phyloP scores from a whole-genome alignment of 495 filamentous ascomycete species.

The Penicilliopsis zonata region DNA sequence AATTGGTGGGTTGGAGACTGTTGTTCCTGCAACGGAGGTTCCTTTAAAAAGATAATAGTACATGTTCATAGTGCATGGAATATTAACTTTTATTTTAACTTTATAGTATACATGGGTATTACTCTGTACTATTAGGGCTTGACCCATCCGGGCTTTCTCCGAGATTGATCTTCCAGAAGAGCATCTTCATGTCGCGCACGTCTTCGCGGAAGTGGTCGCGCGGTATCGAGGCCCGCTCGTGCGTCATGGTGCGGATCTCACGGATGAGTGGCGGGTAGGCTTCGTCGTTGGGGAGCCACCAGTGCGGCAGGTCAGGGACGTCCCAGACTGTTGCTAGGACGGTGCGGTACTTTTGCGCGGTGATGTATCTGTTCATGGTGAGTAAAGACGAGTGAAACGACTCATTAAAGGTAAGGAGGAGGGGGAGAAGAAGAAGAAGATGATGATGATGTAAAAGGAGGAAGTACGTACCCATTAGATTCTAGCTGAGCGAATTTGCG shows the following conservation, averaged over 20 bases:
- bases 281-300: slow-evolving; percentile 84
- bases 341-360: slow-evolving; percentile 57
- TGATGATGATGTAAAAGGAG: not conserved
- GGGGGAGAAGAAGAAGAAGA: not conserved
- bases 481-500: slow-evolving; percentile 72
- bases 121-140: slow-evolving; percentile 16
- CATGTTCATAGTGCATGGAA: not conserved
- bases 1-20: slow-evolving; percentile 71
- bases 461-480: slow-evolving; percentile 62
- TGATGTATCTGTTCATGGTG: slow-evolving; percentile 55
- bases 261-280: slow-evolving; percentile 58
- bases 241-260: slow-evolving; percentile 62
- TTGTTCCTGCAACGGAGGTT: slow-evolving; percentile 59
- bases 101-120: not conserved
- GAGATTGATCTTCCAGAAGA: slow-evolving; percentile 45
- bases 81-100: not conserved
- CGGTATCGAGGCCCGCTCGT: slow-evolving; percentile 52
- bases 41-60: slow-evolving; percentile 18
- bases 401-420: no score
- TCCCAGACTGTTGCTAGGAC: slow-evolving; percentile 63
- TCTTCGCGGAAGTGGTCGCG: slow-evolving; percentile 52
- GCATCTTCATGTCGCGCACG: slow-evolving; percentile 61
- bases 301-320: slow-evolving; percentile 53
- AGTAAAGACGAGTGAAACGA: no score
- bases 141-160: slow-evolving; percentile 23